Conservation (phyloP, 192 early-diverging fungal genomes). For the Gonapodya sp. region DNA sequence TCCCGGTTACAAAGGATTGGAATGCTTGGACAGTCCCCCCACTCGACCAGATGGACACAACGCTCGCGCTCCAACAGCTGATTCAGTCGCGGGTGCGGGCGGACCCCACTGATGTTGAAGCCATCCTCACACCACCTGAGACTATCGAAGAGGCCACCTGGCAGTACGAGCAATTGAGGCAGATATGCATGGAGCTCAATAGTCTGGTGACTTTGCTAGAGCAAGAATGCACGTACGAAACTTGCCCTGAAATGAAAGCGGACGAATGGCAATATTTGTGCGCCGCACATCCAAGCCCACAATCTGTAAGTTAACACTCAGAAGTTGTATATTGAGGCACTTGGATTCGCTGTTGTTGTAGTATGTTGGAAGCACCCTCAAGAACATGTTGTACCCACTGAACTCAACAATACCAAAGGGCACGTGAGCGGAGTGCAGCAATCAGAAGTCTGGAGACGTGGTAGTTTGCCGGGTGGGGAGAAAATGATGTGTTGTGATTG, state of each 20-base stretch:
- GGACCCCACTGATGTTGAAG: conserved; percentile 50
- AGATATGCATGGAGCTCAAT: conserved; percentile 77
- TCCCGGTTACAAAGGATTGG: conserved; percentile 23
- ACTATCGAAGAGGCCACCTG: conserved; percentile 56
- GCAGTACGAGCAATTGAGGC: conserved; percentile 88
- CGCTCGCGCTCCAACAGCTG: conserved; percentile 68
- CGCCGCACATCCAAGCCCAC: conserved; percentile 71
- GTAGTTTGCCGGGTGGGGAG: too few species aligned
- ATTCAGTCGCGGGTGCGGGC: conserved; percentile 62
- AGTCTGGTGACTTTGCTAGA: conserved; percentile 61
- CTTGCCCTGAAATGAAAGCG: conserved; percentile 90
- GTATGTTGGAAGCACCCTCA: too few species aligned
- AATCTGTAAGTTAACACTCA: conserved; percentile 44
- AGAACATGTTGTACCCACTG: too few species aligned
- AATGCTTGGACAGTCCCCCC: conserved; percentile 23
- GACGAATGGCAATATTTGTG: conserved; percentile 86
- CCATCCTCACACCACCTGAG: conserved; percentile 49
- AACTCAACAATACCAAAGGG: too few species aligned
- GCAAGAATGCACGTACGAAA: conserved; percentile 60
- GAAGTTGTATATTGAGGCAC: too few species aligned
- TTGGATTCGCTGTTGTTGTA: too few species aligned
- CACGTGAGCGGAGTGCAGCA: too few species aligned
- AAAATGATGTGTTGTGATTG: too few species aligned
- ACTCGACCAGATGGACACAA: conserved; percentile 55
- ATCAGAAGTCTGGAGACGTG: too few species aligned